phyloP scores from a whole-genome alignment of 2,329 filamentous ascomycete genomes.

The Fusarium tricinctum region DNA sequence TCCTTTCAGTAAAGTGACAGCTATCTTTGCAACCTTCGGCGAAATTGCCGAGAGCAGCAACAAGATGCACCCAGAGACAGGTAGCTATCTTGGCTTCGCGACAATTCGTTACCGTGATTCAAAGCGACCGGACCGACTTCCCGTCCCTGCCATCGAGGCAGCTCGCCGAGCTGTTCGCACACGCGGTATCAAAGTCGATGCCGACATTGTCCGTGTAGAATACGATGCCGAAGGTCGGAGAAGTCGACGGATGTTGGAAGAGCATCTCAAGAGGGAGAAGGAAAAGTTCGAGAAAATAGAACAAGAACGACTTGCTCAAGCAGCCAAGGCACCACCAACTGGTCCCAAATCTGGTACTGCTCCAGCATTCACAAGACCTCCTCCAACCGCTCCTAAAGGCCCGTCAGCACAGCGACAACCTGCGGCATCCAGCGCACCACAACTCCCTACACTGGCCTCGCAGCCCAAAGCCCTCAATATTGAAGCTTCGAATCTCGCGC shows the following conservation, averaged over 20 bases:
- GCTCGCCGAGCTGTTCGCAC: slow-evolving; percentile 84
- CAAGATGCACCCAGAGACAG: slow-evolving; percentile 94
- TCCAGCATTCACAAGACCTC: slow-evolving; percentile 63
- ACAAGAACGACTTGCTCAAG: slow-evolving; percentile 52
- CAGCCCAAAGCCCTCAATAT: slow-evolving; percentile 60
- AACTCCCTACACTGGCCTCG: slow-evolving; percentile 52
- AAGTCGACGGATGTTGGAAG: slow-evolving; percentile 83
- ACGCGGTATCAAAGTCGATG: slow-evolving; percentile 84
- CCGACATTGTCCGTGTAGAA: slow-evolving; percentile 82
- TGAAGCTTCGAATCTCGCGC: slow-evolving; percentile 75
- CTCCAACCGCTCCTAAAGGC: slow-evolving; percentile 88
- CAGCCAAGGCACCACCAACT: slow-evolving; percentile 55
- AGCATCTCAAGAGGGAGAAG: slow-evolving; percentile 77
- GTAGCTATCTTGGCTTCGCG: slow-evolving; percentile 93
- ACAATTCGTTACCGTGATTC: slow-evolving; percentile 89
- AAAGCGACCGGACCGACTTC: slow-evolving; percentile 59
- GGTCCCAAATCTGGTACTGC: slow-evolving; percentile 54
- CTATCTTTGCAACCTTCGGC: slow-evolving; percentile 83
- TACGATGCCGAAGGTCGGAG: slow-evolving; percentile 90
- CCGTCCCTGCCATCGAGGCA: slow-evolving; percentile 79
- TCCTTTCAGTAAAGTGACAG: slow-evolving; percentile 80
- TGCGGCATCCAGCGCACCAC: slow-evolving; percentile 46
- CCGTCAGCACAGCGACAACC: slow-evolving; percentile 72
- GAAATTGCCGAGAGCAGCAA: slow-evolving; percentile 93
- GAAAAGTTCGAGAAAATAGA: slow-evolving; percentile 73